Evolutionary conservation across 2,329 filamentous ascomycete genomes (phyloP).

Genomic region (Didymella pinodella): DNA sequence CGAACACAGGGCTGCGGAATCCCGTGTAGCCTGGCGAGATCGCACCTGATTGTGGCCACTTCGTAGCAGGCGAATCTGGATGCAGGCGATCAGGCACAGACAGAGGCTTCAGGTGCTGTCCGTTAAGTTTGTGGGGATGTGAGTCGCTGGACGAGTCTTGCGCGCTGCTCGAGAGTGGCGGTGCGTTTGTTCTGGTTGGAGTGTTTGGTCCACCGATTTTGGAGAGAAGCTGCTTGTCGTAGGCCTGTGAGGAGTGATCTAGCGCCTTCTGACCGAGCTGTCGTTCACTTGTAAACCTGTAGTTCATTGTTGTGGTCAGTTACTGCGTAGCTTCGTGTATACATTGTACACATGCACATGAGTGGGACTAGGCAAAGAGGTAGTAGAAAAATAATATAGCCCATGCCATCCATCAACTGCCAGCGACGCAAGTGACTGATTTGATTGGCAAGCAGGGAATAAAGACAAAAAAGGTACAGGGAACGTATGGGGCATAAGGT

Average conservation of each 20-base stretch:
- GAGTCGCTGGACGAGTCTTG: conserved; percentile 48
- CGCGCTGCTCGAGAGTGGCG: conserved; percentile 43
- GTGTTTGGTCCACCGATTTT: conserved; percentile 69
- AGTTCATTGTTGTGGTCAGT: conserved; percentile 28
- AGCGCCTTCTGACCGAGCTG: conserved; percentile 66
- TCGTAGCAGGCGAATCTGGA: conserved; percentile 51
- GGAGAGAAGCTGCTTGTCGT: conserved; percentile 68
- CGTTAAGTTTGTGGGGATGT: conserved; percentile 53
- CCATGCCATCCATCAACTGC: conserved; percentile 10
- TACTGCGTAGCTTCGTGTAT: conserved; percentile 4
- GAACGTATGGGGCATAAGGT: conserved; percentile 13
- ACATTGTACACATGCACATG: conserved; percentile 16
- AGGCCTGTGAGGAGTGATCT: conserved; percentile 66
- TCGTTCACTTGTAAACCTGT: conserved; percentile 66
- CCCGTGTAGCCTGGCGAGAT: conserved; percentile 54
- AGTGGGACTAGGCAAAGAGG: conserved; percentile 8
- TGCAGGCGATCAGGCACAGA: conserved; percentile 55
- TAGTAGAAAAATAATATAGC: conserved; percentile 1
- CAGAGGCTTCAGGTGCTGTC: conserved; percentile 53
- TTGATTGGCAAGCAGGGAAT: conserved; percentile 15
- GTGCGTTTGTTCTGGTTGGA: conserved; percentile 55
- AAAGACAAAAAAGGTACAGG: conserved; percentile 5
- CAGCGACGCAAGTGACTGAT: conserved; percentile 9
- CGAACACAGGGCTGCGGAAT: conserved; percentile 54
- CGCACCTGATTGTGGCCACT: conserved; percentile 53